phyloP scores from a whole-genome alignment of 805 yeast genomes.

The Lipomyces spencermartinsiae region DNA sequence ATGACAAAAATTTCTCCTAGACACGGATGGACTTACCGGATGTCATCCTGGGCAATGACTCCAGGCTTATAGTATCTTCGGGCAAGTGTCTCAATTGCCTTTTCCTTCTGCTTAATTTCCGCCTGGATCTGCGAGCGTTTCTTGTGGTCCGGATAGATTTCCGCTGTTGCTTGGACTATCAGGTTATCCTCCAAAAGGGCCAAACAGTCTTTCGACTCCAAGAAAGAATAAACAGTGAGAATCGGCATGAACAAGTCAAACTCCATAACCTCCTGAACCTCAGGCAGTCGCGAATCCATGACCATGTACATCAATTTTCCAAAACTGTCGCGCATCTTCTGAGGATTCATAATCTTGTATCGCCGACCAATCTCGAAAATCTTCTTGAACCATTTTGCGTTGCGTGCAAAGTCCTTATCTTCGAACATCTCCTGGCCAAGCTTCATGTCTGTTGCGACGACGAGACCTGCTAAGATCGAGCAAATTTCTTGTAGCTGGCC shows the following conservation, averaged over 20 bases:
- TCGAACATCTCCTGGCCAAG: conserved; percentile 68
- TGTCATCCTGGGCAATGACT: conserved; percentile 59
- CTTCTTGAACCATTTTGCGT: conserved; percentile 73
- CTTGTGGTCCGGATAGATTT: conserved; percentile 65
- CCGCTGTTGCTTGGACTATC: conserved; percentile 68
- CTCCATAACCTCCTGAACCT: conserved; percentile 71
- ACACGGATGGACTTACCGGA: conserved; percentile 48
- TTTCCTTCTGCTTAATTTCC: conserved; percentile 69
- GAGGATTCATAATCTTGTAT: conserved; percentile 85
- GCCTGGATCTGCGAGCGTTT: conserved; percentile 60
- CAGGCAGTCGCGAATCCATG: conserved; percentile 81
- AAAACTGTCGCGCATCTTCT: conserved; percentile 75
- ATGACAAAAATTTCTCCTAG: neutral
- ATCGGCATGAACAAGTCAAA: conserved; percentile 78
- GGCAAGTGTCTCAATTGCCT: conserved; percentile 68
- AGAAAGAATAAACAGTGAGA: conserved; percentile 60
- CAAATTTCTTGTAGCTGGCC: conserved; percentile 77
- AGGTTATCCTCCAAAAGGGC: conserved; percentile 63
- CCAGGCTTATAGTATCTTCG: conserved; percentile 53
- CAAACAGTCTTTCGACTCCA: conserved; percentile 51
- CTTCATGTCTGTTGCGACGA: conserved; percentile 77
- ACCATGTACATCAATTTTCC: conserved; percentile 82
- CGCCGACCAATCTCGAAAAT: conserved; percentile 81
- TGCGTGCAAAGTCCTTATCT: conserved; percentile 69
- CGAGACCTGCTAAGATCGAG: conserved; percentile 77